Percentiles rank a stretch among this genome's conserved stretches.
Conservation (phyloP, 2,329 filamentous ascomycete genomes). For the Aureobasidium sp. region DNA sequence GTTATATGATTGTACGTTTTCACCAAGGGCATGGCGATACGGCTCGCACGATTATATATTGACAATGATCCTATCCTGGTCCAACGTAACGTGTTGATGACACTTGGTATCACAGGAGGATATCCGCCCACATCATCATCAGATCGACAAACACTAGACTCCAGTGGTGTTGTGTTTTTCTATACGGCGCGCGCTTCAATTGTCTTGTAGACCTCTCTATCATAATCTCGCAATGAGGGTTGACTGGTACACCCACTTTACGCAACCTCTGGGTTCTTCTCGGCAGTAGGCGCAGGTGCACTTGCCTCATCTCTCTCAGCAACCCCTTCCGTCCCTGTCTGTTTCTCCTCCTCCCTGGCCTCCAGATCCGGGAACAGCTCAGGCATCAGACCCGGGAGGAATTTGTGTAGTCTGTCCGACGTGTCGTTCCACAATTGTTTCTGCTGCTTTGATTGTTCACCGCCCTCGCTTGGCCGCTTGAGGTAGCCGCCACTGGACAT, state of each 20-base stretch:
- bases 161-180: not conserved
- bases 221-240: not conserved
- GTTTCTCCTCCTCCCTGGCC: constrained; percentile 19
- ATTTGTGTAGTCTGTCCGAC: constrained; percentile 52
- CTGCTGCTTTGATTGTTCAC: constrained; percentile 36
- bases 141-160: not conserved
- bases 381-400: constrained; percentile 52
- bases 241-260: not conserved
- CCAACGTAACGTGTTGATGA: too few relatives aligned
- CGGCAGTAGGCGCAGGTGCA: not conserved
- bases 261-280: not conserved
- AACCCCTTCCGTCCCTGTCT: not conserved
- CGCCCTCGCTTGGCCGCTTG: constrained; percentile 53
- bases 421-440: constrained; percentile 56
- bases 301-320: not conserved
- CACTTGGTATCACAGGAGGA: too few relatives aligned
- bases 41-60: too few relatives aligned
- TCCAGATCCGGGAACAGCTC: constrained; percentile 51
- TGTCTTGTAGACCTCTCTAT: not conserved
- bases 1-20: too few relatives aligned
- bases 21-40: too few relatives aligned
- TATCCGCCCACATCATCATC: too few relatives aligned
- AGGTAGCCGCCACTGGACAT: constrained; percentile 88
- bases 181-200: not conserved
- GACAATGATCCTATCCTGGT: too few relatives aligned